Base-by-base conservation (phyloP, 768 basidiomycete species). In the Pluteus cervinus region DNA sequence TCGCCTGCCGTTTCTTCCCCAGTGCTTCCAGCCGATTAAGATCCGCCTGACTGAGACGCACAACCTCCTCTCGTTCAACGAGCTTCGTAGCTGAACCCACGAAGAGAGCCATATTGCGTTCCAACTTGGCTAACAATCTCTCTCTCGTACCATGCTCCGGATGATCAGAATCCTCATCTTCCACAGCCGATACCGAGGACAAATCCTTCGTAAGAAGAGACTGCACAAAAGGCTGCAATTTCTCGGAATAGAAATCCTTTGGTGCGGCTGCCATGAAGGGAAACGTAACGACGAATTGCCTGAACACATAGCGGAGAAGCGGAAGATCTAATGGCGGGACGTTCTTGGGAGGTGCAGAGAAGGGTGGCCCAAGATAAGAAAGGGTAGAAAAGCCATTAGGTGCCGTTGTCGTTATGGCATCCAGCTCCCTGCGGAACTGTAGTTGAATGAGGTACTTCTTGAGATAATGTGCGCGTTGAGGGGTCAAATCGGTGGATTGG, bases 381-480 rank as follows among this genome's bases (percentile, higher is more conserved):
- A 98, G 72, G 0, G 89, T 70, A 15, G 81, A 84, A 4, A 71
- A 52, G 36, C 69, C 71, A 32, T 61, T 63, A 28, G 56, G 54
- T 29, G 50, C 52, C 32, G 46, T 43, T 0, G 73, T 63, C 4
- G 72, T 65, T 7, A 77, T 75, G 46, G 91, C 69, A 42, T 77
- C 68, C 43, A 98, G 73, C 60, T 99, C 96, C n/a, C 62, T 64
- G 49, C 66, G 62, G 50, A 97, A 80, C 58, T 97, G 82, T 36
- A 97, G 80, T 48, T 85, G 78, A 29, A 97, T 73, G 39, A 99
- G 80, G 12, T 88, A 76, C 61, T 98, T 98, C 71, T 98, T 99
- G 57, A 99, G 86, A 61, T 99, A 99, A 56, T 99, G 96, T 4
- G 93, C 91, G 29, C 93, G 83, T 33, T 93, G 65, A 9, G 94